phyloP scores from a whole-genome alignment of 805 yeast genomes.

The Hagleromyces aurorensis region DNA sequence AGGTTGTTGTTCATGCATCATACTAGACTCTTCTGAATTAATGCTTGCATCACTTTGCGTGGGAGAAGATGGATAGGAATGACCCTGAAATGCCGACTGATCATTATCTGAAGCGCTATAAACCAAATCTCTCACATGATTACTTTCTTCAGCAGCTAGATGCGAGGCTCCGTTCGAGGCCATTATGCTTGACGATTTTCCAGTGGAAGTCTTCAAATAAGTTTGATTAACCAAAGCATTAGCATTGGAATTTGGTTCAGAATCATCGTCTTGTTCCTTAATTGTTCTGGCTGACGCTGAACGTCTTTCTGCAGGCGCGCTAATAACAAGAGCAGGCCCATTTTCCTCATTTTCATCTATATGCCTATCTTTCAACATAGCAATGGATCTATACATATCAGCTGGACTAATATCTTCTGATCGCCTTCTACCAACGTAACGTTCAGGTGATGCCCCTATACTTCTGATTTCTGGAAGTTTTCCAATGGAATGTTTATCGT shows the following conservation, averaged over 20 bases:
- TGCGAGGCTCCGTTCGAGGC: no score
- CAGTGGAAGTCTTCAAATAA: no score
- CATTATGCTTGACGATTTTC: no score
- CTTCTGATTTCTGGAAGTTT: constrained; percentile 4
- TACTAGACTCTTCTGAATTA: no score
- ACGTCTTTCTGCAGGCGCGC: constrained; percentile 45
- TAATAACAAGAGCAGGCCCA: constrained; percentile 72
- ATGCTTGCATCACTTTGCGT: no score
- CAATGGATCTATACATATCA: constrained; percentile 77
- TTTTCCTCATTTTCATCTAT: constrained; percentile 41
- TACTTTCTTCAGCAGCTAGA: no score
- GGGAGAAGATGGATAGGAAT: no score
- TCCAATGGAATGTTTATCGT: constrained; percentile 5
- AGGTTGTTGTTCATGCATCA: no score
- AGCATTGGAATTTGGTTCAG: not conserved
- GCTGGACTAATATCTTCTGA: constrained; percentile 59
- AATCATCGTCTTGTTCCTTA: not conserved
- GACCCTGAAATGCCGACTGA: no score
- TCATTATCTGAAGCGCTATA: no score
- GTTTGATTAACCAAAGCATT: no score
- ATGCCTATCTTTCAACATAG: constrained; percentile 59
- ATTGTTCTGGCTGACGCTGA: constrained; percentile 6
- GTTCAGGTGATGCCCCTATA: constrained; percentile 18
- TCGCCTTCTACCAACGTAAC: constrained; percentile 29
- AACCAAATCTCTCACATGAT: no score